These are phyloP conservation scores for Wickerhamiella azymoides DNA, from an alignment of 805 yeast genomes.

Conservation along the genomic window DNA sequence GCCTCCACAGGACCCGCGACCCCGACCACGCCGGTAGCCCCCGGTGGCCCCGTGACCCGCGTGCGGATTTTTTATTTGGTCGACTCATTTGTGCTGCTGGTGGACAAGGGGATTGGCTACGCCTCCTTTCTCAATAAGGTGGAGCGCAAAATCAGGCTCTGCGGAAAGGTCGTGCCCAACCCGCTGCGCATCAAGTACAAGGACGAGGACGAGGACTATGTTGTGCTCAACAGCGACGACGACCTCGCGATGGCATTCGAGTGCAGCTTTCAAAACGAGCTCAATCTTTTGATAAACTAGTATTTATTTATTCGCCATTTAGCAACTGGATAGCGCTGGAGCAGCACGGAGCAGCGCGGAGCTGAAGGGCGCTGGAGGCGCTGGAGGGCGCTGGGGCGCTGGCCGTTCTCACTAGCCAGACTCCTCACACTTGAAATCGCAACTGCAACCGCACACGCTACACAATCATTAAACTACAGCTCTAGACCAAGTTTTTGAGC, in stretches of 20 bases:
- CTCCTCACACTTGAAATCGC: too few species aligned
- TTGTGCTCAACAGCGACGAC: conserved; percentile 70
- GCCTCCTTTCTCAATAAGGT: conserved; percentile 44
- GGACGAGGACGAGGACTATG: conserved; percentile 94
- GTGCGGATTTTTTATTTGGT: conserved; percentile 25
- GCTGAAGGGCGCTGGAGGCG: too few species aligned
- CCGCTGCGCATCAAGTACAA: conserved; percentile 55
- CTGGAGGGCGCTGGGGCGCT: too few species aligned
- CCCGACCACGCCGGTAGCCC: conserved; percentile 2
- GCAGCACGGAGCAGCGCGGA: too few species aligned
- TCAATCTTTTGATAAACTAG: neutral
- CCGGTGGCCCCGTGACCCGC: conserved; percentile 16
- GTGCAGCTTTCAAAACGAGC: conserved; percentile 11
- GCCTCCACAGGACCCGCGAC: neutral
- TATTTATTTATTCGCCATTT: neutral
- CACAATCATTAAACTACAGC: too few species aligned
- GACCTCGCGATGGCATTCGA: conserved; percentile 83
- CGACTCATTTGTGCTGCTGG: conserved; percentile 47
- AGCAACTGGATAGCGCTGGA: too few species aligned
- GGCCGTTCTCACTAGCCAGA: too few species aligned
- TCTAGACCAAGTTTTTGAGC: too few species aligned
- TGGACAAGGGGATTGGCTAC: conserved; percentile 39
- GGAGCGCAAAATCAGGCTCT: conserved; percentile 39
- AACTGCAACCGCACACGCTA: too few species aligned
- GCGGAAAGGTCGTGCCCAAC: conserved; percentile 32